Evolutionary conservation across 306 rosid genomes (phyloP), one percentile per base, ranked within the genome.

Genomic region (Acmispon strigosus): DNA sequence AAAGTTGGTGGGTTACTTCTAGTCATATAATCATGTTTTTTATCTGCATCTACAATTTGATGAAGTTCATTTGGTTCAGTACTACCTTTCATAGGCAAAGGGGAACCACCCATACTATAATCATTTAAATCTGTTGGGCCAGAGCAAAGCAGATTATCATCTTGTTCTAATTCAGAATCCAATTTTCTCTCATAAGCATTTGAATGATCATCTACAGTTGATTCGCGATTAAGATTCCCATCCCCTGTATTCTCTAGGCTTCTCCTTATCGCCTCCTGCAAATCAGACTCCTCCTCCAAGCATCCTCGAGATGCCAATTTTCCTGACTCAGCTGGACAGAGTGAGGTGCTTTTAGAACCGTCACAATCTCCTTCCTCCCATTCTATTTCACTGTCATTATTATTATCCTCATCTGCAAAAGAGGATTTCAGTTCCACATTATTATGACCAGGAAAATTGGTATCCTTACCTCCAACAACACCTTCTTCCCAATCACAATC

Each of bases 241-340:
- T 75, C 74, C 76, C 60, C 83, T 41, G 36, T 37, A 74, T 74
- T 81, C 76, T 81, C 89, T 24, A 90, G 91, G 75, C 98, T 93
- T 84, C 96, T 93, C 82, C 83, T 84, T 78, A 93, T 83, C 79
- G 97, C 98, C 83, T 93, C 97, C 73, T 84, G 90, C 82, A 90
- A 56, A 73, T 85, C 83, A 74, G 90, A 87, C 77, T 88, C 88
- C 85, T 93, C 98, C 75, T 93, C 92, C 69, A 87, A 54, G 68
- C 11, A 10, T 56, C 97, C 97, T 81, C 62, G 89, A 49, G 96
- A 88, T 79, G 72, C 66, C 60, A 52, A 19, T 78, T 68, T 81
- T 41, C 36, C 83, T 15, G 76, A 55, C 62, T 83, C 82, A 57
- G 27, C n/a, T 17, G 55, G 81, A 62, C 42, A 39, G n/a, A 56